Conservation (phyloP, 2,329 filamentous ascomycete species). For the Penicillium thymicola region DNA sequence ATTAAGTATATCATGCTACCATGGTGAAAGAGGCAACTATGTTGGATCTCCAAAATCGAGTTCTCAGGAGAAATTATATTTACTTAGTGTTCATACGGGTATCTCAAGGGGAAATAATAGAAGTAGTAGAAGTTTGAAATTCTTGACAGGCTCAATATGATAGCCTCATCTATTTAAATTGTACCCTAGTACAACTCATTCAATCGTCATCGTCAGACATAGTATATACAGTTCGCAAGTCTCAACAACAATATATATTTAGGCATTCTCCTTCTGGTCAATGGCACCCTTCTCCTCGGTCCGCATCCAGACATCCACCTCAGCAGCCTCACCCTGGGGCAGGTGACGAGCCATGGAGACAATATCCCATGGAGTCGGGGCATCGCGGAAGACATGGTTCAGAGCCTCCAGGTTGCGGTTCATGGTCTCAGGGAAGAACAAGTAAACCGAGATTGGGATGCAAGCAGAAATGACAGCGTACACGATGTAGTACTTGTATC, state of each 20-base stretch:
- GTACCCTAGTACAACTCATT: neutral
- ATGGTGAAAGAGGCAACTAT: neutral
- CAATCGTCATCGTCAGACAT: slow-evolving; percentile 1
- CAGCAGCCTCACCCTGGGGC: slow-evolving; percentile 22
- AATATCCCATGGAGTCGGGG: slow-evolving; percentile 22
- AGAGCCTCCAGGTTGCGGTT: slow-evolving; percentile 25
- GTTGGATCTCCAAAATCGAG: neutral
- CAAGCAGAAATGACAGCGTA: slow-evolving; percentile 21
- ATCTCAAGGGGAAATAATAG: neutral
- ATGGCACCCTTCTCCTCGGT: slow-evolving; percentile 17
- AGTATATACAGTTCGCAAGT: slow-evolving; percentile 4
- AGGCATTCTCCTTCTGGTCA: slow-evolving; percentile 20
- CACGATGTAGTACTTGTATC: slow-evolving; percentile 23
- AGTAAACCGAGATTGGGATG: slow-evolving; percentile 19
- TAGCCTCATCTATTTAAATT: neutral
- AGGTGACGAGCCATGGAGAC: slow-evolving; percentile 23
- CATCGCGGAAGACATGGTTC: slow-evolving; percentile 25
- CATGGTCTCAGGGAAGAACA: slow-evolving; percentile 27
- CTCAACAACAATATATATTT: neutral
- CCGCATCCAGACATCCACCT: slow-evolving; percentile 19
- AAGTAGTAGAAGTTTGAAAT: neutral
- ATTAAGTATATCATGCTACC: neutral
- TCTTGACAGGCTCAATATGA: neutral
- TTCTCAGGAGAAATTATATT: too few relatives aligned
- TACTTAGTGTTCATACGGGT: neutral